Evolutionary conservation across 352 stramenopile genomes (phyloP), one percentile per base, ranked within the genome.

Genomic region (Pythium vanterpoolii): DNA sequence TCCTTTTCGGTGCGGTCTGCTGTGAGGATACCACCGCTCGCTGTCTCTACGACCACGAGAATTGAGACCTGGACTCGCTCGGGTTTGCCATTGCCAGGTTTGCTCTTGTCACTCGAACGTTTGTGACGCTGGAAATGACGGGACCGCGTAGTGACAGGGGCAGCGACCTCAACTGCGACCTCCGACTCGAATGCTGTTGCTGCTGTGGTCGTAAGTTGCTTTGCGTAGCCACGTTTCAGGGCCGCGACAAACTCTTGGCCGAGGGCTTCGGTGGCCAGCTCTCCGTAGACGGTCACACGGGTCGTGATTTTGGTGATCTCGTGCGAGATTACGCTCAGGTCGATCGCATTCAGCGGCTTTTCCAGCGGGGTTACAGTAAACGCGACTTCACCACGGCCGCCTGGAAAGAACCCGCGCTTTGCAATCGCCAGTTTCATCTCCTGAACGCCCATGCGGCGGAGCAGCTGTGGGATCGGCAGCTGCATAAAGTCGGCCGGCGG

Each of bases 401-500:
- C 68, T n/a, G 74, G 70, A n/a, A 72, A 74, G 49, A 88, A 89
- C 40, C 83, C 77, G 2, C 79, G 68, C 34, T 66, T 71, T 18
- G 60, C 34, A 10, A 86, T 72, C 40, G 73, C 56, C 4, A 89
- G 27, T 0, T 62, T 55, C 10, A 67, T 60, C 18, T 27, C 9
- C 7, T 54, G 16, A 16, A 83, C 36, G 30, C 79, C 81, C 57
- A 91, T 87, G 7, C 71, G 66, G 1, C 55, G 40, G 0, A 91
- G 64, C 18, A 89, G 48, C 18, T 53, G 34, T 21, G 55, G 27
- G 11, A 91, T 57, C 4, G 73, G 69, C 0, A 75, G 45, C 43
- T 80, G 66, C 62, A 88, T 85, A 33, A 87, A 91, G 47, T 91
- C 81, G 1, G 82, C 68, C 0, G 81, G 67, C 7, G 79, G 81